These are phyloP conservation scores for Lentinula novae-zelandiae DNA, from an alignment of 1,284 basidiomycete genomes.

Conservation along the genomic window DNA sequence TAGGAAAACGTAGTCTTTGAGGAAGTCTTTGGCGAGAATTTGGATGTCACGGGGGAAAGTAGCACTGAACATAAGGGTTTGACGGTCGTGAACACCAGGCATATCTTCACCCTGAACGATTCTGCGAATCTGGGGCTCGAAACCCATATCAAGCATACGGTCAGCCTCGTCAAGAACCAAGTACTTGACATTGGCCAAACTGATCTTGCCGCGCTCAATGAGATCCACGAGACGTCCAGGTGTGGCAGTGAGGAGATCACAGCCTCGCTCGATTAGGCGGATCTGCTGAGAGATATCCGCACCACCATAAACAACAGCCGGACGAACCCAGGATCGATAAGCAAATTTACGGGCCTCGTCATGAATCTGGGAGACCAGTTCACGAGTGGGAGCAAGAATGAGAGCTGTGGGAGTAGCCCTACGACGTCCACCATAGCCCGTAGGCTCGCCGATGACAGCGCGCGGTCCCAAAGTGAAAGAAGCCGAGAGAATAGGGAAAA, in stretches of 20 bases:
- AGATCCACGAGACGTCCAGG: constrained; percentile 98
- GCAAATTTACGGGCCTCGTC: constrained; percentile 99
- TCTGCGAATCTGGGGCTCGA: constrained; percentile 98
- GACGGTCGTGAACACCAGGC: constrained; percentile 89
- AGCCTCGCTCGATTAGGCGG: constrained; percentile 92
- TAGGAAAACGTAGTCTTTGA: constrained; percentile 97
- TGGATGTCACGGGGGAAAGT: constrained; percentile 99
- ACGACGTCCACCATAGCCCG: constrained; percentile 65
- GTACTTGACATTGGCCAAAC: constrained; percentile 94
- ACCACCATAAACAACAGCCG: constrained; percentile 98
- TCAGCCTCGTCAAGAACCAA: constrained; percentile 99
- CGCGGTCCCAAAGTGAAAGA: constrained; percentile 86
- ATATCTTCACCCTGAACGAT: constrained; percentile 99
- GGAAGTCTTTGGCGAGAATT: constrained; percentile 92
- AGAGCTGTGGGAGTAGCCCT: constrained; percentile 97
- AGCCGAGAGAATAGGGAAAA: constrained; percentile 98
- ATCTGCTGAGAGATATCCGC: constrained; percentile 97
- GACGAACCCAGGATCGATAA: constrained; percentile 98
- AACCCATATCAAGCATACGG: constrained; percentile 99
- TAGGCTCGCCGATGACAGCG: constrained; percentile 49
- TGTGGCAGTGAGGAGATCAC: constrained; percentile 96
- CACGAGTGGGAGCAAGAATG: constrained; percentile 96
- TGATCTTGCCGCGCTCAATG: constrained; percentile 97
- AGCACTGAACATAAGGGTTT: constrained; percentile 99
- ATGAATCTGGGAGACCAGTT: constrained; percentile 98